These are phyloP conservation scores for Annona squamosa DNA, from an alignment of 164 flowering plant species.

Conservation along the genomic window DNA sequence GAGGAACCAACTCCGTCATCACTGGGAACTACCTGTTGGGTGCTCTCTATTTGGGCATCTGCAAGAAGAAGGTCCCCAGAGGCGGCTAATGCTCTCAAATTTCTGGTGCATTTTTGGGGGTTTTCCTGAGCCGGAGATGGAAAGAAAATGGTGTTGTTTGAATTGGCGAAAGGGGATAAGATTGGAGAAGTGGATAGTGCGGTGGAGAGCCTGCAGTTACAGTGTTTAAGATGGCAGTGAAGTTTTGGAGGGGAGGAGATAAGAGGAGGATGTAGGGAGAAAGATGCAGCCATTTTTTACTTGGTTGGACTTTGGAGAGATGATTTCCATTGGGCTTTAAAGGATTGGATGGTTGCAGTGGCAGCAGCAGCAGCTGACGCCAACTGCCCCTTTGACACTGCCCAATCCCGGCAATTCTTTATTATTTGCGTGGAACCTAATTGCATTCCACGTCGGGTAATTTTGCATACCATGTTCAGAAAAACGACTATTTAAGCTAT, in stretches of 20 bases:
- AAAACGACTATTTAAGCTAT: no score
- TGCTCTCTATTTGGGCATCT: constrained; percentile 25
- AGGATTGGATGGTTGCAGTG: not conserved
- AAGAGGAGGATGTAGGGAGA: constrained; percentile 19
- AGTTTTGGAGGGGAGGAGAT: constrained; percentile 15
- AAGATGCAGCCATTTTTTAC: constrained; percentile 30
- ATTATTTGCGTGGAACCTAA: no score
- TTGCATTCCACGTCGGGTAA: no score
- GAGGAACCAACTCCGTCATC: constrained; percentile 31
- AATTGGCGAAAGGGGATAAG: constrained; percentile 1
- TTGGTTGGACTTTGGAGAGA: constrained; percentile 2
- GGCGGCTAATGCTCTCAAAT: constrained; percentile 28
- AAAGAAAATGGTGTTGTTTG: constrained; percentile 7
- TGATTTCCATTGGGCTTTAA: not conserved
- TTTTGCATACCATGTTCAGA: no score
- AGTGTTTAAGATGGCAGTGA: not conserved
- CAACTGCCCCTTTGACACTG: no score
- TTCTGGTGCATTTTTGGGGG: constrained; percentile 8
- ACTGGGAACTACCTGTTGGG: constrained; percentile 35
- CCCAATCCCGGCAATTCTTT: no score
- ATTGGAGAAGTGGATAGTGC: constrained; percentile 8
- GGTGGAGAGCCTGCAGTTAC: constrained; percentile 8
- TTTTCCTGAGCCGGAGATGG: constrained; percentile 7
- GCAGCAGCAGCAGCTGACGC: no score
- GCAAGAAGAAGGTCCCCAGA: constrained; percentile 23